A percentile compares a stretch with the other conserved stretches of the same genome.
These are phyloP conservation scores for Linum tenue DNA, from an alignment of 345 rosid genomes.

Conservation along the genomic window DNA sequence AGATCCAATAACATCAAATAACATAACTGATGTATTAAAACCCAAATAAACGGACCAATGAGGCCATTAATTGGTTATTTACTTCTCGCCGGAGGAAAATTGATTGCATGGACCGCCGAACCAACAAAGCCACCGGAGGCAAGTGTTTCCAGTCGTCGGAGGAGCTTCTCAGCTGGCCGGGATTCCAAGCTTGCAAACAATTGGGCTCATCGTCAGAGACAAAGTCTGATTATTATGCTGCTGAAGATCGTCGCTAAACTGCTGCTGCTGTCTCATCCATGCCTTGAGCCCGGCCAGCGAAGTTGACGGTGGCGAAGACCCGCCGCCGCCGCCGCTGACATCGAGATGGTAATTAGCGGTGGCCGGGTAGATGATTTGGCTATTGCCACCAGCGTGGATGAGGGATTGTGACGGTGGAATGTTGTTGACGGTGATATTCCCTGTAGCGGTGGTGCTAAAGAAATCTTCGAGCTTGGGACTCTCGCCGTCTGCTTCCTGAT, in stretches of 20 bases:
- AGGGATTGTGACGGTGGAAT: constrained; percentile 36
- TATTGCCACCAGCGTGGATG: constrained; percentile 11
- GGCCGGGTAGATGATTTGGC: constrained; percentile 16
- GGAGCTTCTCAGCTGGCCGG: too few species aligned
- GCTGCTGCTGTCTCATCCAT: constrained; percentile 52
- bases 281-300: constrained; percentile 34
- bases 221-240: constrained; percentile 27
- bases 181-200: too few species aligned
- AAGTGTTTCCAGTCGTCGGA: too few species aligned
- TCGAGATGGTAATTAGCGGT: constrained; percentile 9
- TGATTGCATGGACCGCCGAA: too few species aligned
- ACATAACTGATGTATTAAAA: too few species aligned
- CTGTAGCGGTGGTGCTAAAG: constrained; percentile 24
- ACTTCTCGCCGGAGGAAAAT: too few species aligned
- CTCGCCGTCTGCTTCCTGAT: constrained; percentile 19
- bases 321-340: constrained; percentile 21
- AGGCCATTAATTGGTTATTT: too few species aligned
- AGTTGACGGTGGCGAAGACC: constrained; percentile 28
- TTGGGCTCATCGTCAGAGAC: constrained; percentile 48
- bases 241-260: constrained; percentile 16
- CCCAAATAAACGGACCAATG: too few species aligned
- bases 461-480: constrained; percentile 74
- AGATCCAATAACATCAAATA: too few species aligned
- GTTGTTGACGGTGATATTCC: constrained; percentile 36
- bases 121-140: too few species aligned